phyloP scores from a whole-genome alignment of 73 alveolate genomes.

The Paramecium sonneborni region DNA sequence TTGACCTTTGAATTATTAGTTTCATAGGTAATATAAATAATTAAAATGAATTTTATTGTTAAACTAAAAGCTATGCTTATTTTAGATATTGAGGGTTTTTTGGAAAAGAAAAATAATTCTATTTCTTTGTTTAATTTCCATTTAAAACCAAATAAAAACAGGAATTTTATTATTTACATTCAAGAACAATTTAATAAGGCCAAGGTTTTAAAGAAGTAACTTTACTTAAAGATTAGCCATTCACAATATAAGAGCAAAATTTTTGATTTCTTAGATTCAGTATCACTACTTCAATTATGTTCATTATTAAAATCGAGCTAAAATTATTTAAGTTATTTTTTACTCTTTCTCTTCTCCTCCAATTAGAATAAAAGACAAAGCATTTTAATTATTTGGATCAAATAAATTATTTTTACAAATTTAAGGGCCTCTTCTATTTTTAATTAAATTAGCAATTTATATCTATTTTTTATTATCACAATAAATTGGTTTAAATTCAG shows the following conservation, averaged over 20 bases:
- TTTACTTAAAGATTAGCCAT: neutral
- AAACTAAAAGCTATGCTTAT: neutral
- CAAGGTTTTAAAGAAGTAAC: neutral
- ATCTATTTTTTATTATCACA: neutral
- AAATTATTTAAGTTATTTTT: neutral
- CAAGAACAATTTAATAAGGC: neutral
- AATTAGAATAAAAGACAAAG: neutral
- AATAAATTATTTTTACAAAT: neutral
- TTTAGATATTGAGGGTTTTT: neutral
- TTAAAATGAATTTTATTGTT: neutral
- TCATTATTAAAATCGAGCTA: neutral
- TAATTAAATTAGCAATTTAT: neutral
- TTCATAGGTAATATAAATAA: neutral
- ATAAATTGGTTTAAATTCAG: neutral
- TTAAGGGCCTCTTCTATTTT: neutral
- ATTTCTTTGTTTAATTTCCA: neutral
- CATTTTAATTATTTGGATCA: neutral
- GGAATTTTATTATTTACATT: neutral
- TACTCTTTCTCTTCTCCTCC: neutral
- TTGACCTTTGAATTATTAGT: neutral
- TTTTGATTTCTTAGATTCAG: neutral
- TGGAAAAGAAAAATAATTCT: neutral
- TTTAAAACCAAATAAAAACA: neutral
- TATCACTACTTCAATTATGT: neutral
- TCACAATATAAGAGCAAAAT: neutral